Evolutionary conservation across 2,329 filamentous ascomycete genomes (phyloP).

Genomic region (Fusarium annulatum): DNA sequence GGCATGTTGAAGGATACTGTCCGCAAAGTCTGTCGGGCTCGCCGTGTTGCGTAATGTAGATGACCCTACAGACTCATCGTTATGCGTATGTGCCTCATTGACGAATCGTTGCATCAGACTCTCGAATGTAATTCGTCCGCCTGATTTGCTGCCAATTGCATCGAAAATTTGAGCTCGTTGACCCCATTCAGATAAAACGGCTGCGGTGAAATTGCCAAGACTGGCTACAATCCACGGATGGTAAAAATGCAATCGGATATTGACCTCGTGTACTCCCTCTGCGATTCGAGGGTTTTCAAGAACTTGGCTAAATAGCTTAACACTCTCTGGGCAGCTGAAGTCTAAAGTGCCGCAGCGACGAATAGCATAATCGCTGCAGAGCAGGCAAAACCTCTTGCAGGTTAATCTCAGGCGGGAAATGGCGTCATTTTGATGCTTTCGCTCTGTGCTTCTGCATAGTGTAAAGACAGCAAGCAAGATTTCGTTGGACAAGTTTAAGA

Average conservation of each 20-base stretch:
- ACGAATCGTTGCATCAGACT: neutral
- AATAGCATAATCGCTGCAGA: neutral
- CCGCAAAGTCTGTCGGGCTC: accelerated
- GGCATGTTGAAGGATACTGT: neutral
- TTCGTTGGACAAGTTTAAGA: neutral
- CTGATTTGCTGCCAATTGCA: accelerated
- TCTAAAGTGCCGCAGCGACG: neutral
- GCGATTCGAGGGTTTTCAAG: neutral
- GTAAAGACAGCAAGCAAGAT: neutral
- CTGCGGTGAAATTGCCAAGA: neutral
- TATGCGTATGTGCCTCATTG: accelerated
- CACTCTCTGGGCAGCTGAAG: neutral
- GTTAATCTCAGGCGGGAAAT: neutral
- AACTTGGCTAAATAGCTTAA: neutral
- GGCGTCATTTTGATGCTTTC: neutral
- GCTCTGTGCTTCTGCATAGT: neutral
- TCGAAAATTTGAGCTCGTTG: neutral
- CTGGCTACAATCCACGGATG: neutral
- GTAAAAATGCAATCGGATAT: neutral
- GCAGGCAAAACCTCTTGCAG: neutral
- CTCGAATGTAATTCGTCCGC: neutral
- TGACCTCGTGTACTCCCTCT: neutral
- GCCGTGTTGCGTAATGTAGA: neutral
- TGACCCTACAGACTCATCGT: accelerated
- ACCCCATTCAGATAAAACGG: neutral